A percentile compares a stretch with the other conserved stretches of the same genome.
Evolutionary conservation across 441 rosid species (phyloP).

Genomic region (Euphorbia corollata): DNA sequence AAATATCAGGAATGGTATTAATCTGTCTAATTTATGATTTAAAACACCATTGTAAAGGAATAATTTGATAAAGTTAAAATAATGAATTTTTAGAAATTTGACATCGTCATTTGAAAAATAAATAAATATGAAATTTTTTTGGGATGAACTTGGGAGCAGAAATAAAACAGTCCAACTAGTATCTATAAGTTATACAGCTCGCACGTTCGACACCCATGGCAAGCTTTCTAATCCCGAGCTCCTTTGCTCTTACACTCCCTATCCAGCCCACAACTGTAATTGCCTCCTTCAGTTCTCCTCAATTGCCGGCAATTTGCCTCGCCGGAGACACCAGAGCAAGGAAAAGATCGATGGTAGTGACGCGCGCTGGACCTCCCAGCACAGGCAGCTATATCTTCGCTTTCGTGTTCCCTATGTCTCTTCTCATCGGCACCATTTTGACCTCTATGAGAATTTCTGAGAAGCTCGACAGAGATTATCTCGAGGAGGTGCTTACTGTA

Average conservation of each 20-base stretch:
- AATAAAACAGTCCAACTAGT: no score
- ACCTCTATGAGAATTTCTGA: slow-evolving; percentile 64
- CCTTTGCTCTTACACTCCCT: slow-evolving; percentile 19
- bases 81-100: no score
- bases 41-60: no score
- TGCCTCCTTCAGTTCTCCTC: slow-evolving; percentile 16
- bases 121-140: no score
- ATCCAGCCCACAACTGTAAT: slow-evolving; percentile 17
- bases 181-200: no score
- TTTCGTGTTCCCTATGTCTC: slow-evolving; percentile 56
- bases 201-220: slow-evolving; percentile 41
- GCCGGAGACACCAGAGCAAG: slow-evolving; percentile 18
- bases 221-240: slow-evolving; percentile 34
- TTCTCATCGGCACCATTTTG: slow-evolving; percentile 55
- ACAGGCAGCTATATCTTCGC: slow-evolving; percentile 54
- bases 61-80: no score
- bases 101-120: no score
- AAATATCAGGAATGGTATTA: no score
- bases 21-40: no score
- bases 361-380: slow-evolving; percentile 54
- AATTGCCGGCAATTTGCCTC: slow-evolving; percentile 14
- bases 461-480: slow-evolving; percentile 56
- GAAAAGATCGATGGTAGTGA: slow-evolving; percentile 40
- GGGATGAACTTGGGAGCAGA: no score
- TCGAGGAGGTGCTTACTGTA: slow-evolving; percentile 54